phyloP scores from a whole-genome alignment of 768 basidiomycete species.

The Termitomyces bulborhizus region DNA sequence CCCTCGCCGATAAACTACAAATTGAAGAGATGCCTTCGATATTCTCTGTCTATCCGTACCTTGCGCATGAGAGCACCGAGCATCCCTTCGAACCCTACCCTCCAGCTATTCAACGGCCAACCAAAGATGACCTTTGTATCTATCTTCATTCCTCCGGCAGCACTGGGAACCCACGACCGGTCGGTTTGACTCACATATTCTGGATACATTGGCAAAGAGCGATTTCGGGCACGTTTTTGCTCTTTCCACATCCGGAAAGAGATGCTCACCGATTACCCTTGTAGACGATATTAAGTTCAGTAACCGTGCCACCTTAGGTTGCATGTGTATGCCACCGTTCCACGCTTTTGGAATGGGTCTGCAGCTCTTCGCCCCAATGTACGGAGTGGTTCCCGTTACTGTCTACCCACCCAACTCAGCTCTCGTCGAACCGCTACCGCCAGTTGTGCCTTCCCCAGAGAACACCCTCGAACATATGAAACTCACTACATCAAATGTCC shows the following conservation, averaged over 20 bases:
- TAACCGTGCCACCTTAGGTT: not conserved
- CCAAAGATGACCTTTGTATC: conserved; percentile 12
- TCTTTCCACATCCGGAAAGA: not conserved
- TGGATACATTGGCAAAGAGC: conserved; percentile 15
- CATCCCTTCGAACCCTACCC: conserved; percentile 12
- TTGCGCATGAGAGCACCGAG: conserved; percentile 8
- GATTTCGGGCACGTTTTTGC: conserved; percentile 16
- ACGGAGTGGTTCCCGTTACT: conserved; percentile 15
- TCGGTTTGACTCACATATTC: conserved; percentile 23
- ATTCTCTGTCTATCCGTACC: conserved; percentile 10
- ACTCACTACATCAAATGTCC: conserved; percentile 18
- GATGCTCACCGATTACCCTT: not conserved
- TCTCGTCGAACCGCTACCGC: conserved; percentile 16
- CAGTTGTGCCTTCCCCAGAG: conserved; percentile 31
- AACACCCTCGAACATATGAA: conserved; percentile 31
- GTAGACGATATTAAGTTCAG: not conserved
- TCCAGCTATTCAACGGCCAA: conserved; percentile 2
- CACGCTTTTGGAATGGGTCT: conserved; percentile 26
- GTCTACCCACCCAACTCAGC: conserved; percentile 27
- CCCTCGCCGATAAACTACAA: conserved; percentile 16
- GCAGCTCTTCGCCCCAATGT: conserved; percentile 25
- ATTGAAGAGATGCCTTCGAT: conserved; percentile 25
- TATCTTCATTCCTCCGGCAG: conserved; percentile 37
- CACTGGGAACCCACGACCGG: conserved; percentile 32
- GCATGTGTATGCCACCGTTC: conserved; percentile 28